These are phyloP conservation scores for Jasminum sambac DNA, from an alignment of 257 asterid species.

Conservation along the genomic window DNA sequence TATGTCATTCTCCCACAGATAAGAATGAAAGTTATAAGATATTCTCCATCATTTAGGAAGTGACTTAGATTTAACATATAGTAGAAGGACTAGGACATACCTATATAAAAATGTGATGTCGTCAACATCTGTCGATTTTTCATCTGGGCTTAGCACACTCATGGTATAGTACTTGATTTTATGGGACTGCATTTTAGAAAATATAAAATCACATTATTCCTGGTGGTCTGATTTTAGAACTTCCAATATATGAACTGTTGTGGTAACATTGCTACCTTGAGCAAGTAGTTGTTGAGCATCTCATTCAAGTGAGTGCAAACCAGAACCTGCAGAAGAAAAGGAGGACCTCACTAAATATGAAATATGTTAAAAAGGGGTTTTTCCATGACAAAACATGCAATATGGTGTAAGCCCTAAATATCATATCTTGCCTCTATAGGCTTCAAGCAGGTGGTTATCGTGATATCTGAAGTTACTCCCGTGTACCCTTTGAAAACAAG, in stretches of 20 bases:
- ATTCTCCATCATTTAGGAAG: conserved; percentile 3
- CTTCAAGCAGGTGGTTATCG: conserved; percentile 3
- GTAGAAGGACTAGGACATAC: conserved; percentile 36
- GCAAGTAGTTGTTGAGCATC: conserved; percentile 65
- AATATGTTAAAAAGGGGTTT: conserved; percentile 1
- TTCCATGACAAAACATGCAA: conserved; percentile 5
- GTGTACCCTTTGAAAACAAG: conserved; percentile 10
- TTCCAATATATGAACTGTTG: conserved; percentile 24
- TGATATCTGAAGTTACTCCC: conserved; percentile 6
- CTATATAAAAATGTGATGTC: conserved; percentile 84
- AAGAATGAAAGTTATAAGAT: not conserved
- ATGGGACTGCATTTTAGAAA: conserved; percentile 55
- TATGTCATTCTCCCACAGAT: not conserved
- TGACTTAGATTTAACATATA: conserved; percentile 7
- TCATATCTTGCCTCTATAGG: not conserved
- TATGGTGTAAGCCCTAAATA: conserved; percentile 1
- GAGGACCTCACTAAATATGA: not conserved
- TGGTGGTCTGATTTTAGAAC: conserved; percentile 26
- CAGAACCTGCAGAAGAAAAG: conserved; percentile 64
- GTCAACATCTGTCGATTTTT: conserved; percentile 53
- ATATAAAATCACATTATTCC: conserved; percentile 13
- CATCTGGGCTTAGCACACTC: conserved; percentile 89
- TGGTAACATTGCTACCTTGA: conserved; percentile 54
- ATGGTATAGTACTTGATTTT: conserved; percentile 83
- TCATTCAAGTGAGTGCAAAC: conserved; percentile 92